Percentiles rank a stretch among this genome's conserved stretches.
phyloP scores from a whole-genome alignment of 2,329 filamentous ascomycete genomes.

The Emydomyces testavorans region DNA sequence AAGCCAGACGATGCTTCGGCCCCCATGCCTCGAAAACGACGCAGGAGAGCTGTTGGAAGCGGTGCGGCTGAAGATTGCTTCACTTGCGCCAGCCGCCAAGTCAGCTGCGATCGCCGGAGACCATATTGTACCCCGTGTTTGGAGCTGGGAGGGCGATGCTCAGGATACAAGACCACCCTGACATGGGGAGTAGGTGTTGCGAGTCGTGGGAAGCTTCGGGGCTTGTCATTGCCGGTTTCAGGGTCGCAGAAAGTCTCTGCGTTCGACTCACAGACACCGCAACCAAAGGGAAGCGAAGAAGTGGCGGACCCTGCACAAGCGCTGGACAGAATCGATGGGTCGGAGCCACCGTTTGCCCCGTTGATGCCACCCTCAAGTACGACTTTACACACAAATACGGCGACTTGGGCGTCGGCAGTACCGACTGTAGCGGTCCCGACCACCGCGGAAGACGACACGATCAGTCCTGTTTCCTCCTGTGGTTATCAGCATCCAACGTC shows the following conservation, averaged over 20 bases:
- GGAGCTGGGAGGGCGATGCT: slow-evolving; percentile 82
- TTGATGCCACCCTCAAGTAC: not conserved
- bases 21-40: slow-evolving; percentile 50
- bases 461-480: not conserved
- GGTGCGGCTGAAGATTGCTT: slow-evolving; percentile 94
- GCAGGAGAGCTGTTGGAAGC: slow-evolving; percentile 76
- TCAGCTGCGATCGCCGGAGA: slow-evolving; percentile 79
- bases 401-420: not conserved
- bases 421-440: not conserved
- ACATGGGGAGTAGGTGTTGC: slow-evolving; percentile 96
- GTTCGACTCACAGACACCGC: slow-evolving; percentile 18
- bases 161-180: slow-evolving; percentile 89
- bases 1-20: slow-evolving; percentile 9
- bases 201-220: slow-evolving; percentile 85
- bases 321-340: not conserved
- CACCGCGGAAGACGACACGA: not conserved
- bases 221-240: slow-evolving; percentile 60
- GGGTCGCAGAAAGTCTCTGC: slow-evolving; percentile 33
- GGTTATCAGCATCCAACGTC: not conserved
- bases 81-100: slow-evolving; percentile 69
- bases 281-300: not conserved
- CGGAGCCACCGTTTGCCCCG: not conserved
- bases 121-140: slow-evolving; percentile 94
- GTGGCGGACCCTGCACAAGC: not conserved
- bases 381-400: not conserved